A percentile compares a stretch with the other conserved stretches of the same genome.
Evolutionary conservation across 2,329 filamentous ascomycete species (phyloP).

Genomic region (Pseudogymnoascus sp.): DNA sequence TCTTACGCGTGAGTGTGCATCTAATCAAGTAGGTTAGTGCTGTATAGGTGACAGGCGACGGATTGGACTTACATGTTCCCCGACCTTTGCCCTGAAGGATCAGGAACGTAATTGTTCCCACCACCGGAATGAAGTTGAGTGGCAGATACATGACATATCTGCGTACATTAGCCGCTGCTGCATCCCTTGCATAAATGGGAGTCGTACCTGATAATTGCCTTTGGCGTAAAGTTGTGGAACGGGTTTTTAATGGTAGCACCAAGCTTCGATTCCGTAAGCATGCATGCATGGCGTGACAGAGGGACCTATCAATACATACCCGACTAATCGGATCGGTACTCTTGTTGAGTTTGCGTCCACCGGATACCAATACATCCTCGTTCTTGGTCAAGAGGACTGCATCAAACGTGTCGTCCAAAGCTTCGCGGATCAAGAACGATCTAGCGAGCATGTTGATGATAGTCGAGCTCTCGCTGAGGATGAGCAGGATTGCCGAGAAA

Average conservation of each 20-base stretch:
- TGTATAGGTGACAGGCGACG: not conserved
- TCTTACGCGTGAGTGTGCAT: constrained; percentile 47
- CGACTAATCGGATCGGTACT: constrained; percentile 45
- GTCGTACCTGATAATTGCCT: constrained; percentile 53
- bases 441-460: constrained; percentile 51
- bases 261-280: constrained; percentile 29
- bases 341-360: constrained; percentile 64
- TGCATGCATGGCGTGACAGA: too few relatives aligned
- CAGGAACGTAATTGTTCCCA: constrained; percentile 77
- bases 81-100: constrained; percentile 58
- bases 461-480: constrained; percentile 54
- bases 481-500: constrained; percentile 62
- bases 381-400: constrained; percentile 52
- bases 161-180: not conserved
- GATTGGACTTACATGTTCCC: constrained; percentile 28
- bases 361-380: constrained; percentile 54
- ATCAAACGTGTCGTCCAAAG: constrained; percentile 83
- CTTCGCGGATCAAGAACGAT: constrained; percentile 71
- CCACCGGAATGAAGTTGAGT: constrained; percentile 84
- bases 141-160: constrained; percentile 75
- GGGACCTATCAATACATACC: not conserved
- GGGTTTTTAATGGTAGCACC: constrained; percentile 51
- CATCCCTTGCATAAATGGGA: not conserved
- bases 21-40: not conserved
- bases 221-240: constrained; percentile 48